Percentiles rank a stretch among this genome's conserved stretches.
phyloP scores from a whole-genome alignment of 495 filamentous ascomycete genomes.

The Aspergillus affinis region DNA sequence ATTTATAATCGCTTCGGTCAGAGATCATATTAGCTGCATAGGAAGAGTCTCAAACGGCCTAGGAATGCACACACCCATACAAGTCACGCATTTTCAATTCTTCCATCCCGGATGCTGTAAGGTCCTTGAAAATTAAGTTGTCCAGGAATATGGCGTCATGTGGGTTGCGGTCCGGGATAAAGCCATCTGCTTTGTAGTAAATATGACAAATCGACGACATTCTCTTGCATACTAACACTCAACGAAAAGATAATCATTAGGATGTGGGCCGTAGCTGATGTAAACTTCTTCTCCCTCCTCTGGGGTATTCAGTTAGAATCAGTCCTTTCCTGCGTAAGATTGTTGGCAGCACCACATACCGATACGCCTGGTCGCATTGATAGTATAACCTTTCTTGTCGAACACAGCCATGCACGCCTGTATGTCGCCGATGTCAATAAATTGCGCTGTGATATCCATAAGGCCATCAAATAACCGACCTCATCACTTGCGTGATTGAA shows the following conservation, averaged over 20 bases:
- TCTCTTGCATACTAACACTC: conserved; percentile 51
- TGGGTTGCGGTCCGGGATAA: conserved; percentile 56
- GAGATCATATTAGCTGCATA: conserved; percentile 1
- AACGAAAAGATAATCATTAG: conserved; percentile 66
- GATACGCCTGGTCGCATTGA: conserved; percentile 49
- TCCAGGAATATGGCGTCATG: conserved; percentile 62
- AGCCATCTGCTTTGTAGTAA: conserved; percentile 50
- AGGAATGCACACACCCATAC: conserved; percentile 38
- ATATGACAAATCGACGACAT: neutral
- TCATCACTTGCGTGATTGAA: conserved; percentile 67
- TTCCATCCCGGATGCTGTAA: conserved; percentile 36
- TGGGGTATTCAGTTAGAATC: conserved; percentile 11
- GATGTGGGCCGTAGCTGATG: conserved; percentile 70
- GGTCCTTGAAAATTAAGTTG: conserved; percentile 48
- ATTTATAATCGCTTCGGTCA: conserved; percentile 46
- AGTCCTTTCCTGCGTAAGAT: neutral
- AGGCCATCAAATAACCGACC: conserved; percentile 15
- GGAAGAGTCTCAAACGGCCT: neutral
- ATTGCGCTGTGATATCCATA: neutral
- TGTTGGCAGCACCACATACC: conserved; percentile 23
- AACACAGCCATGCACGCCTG: conserved; percentile 52
- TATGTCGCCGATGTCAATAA: neutral
- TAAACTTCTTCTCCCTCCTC: conserved; percentile 61
- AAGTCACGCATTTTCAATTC: conserved; percentile 50
- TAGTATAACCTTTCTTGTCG: conserved; percentile 50